These are phyloP conservation scores for Pseudopyrenochaeta lycopersici DNA, from an alignment of 2,329 filamentous ascomycete species.

Conservation along the genomic window DNA sequence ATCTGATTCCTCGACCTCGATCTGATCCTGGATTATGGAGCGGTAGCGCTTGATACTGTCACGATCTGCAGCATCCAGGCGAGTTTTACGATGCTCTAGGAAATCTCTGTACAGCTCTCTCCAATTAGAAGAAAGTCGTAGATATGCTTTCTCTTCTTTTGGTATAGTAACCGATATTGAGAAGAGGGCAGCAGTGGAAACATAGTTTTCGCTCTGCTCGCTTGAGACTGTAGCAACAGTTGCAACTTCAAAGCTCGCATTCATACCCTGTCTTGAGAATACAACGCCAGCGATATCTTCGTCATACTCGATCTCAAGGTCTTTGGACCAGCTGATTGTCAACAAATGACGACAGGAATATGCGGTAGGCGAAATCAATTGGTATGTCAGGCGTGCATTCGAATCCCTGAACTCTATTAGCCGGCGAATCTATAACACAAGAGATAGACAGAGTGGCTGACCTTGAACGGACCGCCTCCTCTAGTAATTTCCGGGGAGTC, in stretches of 20 bases:
- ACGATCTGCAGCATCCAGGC: constrained; percentile 76
- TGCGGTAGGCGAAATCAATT: constrained; percentile 73
- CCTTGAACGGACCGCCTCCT: constrained; percentile 88
- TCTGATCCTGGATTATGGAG: constrained; percentile 71
- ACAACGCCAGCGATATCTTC: constrained; percentile 54
- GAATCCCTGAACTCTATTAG: constrained; percentile 66
- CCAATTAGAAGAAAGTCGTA: constrained; percentile 82
- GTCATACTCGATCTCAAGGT: constrained; percentile 64
- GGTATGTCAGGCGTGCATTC: constrained; percentile 72
- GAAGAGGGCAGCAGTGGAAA: constrained; percentile 84
- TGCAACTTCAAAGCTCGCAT: constrained; percentile 75
- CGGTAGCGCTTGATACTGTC: constrained; percentile 73
- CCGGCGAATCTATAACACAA: background rate
- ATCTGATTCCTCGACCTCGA: constrained; percentile 63
- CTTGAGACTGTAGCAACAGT: constrained; percentile 76
- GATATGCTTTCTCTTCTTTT: constrained; percentile 85
- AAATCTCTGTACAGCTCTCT: constrained; percentile 87
- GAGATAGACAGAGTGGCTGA: constrained; percentile 43
- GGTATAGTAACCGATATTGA: constrained; percentile 77
- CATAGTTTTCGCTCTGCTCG: constrained; percentile 86
- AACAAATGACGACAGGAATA: constrained; percentile 81
- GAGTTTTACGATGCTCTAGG: constrained; percentile 72
- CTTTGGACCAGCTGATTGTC: constrained; percentile 80
- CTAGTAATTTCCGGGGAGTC: constrained; percentile 77
- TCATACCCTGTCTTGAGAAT: constrained; percentile 55